Evolutionary conservation across 352 stramenopile genomes (phyloP).

Genomic region (Phytophthora hybrid): DNA sequence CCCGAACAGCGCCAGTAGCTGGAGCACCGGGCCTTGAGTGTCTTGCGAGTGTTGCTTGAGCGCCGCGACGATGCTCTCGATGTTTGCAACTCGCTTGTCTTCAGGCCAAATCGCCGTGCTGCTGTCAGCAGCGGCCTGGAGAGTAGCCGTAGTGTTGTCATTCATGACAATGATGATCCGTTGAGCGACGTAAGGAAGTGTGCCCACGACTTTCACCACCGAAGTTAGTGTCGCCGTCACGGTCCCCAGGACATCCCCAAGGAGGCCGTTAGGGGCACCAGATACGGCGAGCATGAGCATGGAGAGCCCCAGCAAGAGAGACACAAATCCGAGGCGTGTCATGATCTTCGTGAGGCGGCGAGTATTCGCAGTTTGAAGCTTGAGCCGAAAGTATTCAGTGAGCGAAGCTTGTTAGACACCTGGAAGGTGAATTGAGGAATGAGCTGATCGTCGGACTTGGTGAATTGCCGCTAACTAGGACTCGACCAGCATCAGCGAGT

Average conservation of each 20-base stretch:
- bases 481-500: not conserved
- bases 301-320: conserved; percentile 17
- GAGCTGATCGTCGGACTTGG: conserved; percentile 14
- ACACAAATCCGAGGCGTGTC: conserved; percentile 20
- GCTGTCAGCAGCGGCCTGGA: conserved; percentile 16
- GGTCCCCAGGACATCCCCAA: conserved; percentile 13
- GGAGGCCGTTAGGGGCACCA: conserved; percentile 10
- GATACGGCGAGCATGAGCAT: conserved; percentile 17
- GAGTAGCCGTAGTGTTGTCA: conserved; percentile 4
- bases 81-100: conserved; percentile 24
- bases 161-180: conserved; percentile 36
- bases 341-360: conserved; percentile 17
- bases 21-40: conserved; percentile 17
- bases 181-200: conserved; percentile 5
- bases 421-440: conserved; percentile 49
- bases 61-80: conserved; percentile 28
- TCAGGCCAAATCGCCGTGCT: conserved; percentile 31
- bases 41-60: conserved; percentile 26
- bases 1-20: conserved; percentile 10
- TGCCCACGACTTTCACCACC: conserved; percentile 27
- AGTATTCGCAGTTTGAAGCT: not conserved
- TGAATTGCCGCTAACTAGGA: conserved; percentile 10
- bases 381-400: conserved; percentile 1
- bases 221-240: conserved; percentile 7
- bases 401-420: conserved; percentile 36